Evolutionary conservation across 768 basidiomycete species (phyloP), one percentile per base, ranked within the genome.

Genomic region (Lentinula detonsa): DNA sequence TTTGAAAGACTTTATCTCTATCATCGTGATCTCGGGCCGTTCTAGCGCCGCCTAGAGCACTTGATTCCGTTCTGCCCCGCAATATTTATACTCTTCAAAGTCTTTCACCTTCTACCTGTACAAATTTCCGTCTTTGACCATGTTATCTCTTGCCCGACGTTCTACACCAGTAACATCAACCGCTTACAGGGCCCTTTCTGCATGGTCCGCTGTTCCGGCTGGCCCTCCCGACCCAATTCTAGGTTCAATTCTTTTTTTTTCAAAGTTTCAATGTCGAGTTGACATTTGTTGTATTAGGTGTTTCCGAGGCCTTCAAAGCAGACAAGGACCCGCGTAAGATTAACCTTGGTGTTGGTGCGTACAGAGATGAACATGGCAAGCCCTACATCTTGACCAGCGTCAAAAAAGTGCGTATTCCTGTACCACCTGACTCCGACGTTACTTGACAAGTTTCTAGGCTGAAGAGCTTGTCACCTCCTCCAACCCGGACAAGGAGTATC

Each of bases 321-420:
- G 94, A 98, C 84, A 88, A 85, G 68, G 86, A 91, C 72, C 79
- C 91, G 16, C 86, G 87, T 65, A 98, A 98, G 75, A 96, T 99
- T 70, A 99, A 98, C 77, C 82, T 99, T 61, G 97, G 97, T 70
- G 97, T 98, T 65, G 97, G 97, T 68, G 92, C 93, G 49, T 98
- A 95, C 81, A 85, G 97, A 62, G 95, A 99, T 67, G 92, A 86
- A 65, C 81, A 88, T 59, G 97, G 97, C 60, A 98, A 97, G 76
- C 96, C 96, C 5, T 98, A 95, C 72, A 87, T 99, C 59, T 80
- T 99, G 60, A 87, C 82, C 50, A 86, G 87, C 46, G 97, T 99
- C 40, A 86, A 90, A 74, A 93, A 93, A 84, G 94, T 89, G 51
- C 57, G 67, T 53, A 42, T 21, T 31, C 45, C 34, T 28, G 6